phyloP scores from a whole-genome alignment of 805 yeast species.

The Candida sonorensis region DNA sequence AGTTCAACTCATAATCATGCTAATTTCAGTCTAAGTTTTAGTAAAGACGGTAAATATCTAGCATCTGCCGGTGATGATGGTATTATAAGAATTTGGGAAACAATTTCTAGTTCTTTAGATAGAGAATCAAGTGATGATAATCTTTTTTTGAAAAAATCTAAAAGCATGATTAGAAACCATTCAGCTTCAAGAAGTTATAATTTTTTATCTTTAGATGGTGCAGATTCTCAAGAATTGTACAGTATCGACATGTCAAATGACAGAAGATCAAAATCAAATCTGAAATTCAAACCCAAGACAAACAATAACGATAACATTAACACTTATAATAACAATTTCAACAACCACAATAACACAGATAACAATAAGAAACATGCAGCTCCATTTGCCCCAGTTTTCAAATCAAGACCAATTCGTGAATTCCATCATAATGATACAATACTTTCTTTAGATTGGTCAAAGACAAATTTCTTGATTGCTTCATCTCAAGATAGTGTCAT shows the following conservation, averaged over 20 bases:
- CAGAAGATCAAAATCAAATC: too few relatives aligned
- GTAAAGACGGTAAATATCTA: slow-evolving; percentile 71
- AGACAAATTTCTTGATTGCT: slow-evolving; percentile 70
- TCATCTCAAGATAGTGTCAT: slow-evolving; percentile 85
- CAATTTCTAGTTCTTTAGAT: slow-evolving; percentile 65
- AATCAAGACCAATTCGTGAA: slow-evolving; percentile 51
- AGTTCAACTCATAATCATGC: slow-evolving; percentile 32
- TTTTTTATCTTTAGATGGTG: too few relatives aligned
- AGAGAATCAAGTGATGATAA: slow-evolving; percentile 29
- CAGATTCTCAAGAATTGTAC: too few relatives aligned
- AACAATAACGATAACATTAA: too few relatives aligned
- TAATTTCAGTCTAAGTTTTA: slow-evolving; percentile 69
- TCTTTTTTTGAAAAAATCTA: too few relatives aligned
- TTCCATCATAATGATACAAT: slow-evolving; percentile 63
- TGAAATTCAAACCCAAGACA: too few relatives aligned
- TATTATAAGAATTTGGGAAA: slow-evolving; percentile 68
- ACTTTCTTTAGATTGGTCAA: slow-evolving; percentile 80
- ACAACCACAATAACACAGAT: slow-evolving; percentile 12
- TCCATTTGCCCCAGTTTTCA: slow-evolving; percentile 71
- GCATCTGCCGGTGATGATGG: slow-evolving; percentile 83
- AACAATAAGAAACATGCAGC: too few relatives aligned
- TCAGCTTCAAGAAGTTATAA: too few relatives aligned
- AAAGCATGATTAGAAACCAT: too few relatives aligned
- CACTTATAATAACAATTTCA: not conserved
- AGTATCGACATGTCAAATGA: too few relatives aligned